phyloP scores from a whole-genome alignment of 805 yeast species.

The Pichia eremophila region DNA sequence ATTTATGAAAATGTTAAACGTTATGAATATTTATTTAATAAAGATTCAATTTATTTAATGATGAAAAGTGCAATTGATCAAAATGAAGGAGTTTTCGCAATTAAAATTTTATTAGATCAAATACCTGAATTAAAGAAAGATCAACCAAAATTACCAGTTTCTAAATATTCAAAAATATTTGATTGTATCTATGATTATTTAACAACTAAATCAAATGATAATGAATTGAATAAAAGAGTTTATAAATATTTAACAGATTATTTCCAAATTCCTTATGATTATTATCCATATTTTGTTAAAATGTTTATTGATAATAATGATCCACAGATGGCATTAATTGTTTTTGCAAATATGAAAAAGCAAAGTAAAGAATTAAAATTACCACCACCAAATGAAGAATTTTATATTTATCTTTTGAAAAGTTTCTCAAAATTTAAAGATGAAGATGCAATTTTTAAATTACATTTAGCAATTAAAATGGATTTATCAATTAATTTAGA shows the following conservation, averaged over 20 bases:
- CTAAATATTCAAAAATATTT: conserved; percentile 14
- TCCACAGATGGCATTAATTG: conserved; percentile 51
- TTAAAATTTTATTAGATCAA: conserved; percentile 12
- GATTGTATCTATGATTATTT: conserved; percentile 10
- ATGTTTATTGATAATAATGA: conserved; percentile 45
- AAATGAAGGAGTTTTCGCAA: conserved; percentile 8
- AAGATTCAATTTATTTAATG: conserved; percentile 31
- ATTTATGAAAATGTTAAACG: conserved; percentile 34
- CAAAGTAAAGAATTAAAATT: conserved; percentile 45
- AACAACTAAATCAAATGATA: conserved; percentile 1
- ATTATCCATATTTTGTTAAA: conserved; percentile 49
- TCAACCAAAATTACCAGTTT: conserved; percentile 18
- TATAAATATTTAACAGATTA: conserved; percentile 48
- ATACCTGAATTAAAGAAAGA: conserved; percentile 25
- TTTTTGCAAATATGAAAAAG: conserved; percentile 52
- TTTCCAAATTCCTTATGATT: conserved; percentile 48
- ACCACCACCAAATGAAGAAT: conserved; percentile 42
- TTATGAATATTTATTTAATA: conserved; percentile 30
- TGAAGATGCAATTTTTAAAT: conserved; percentile 54
- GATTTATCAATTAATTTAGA: conserved; percentile 50
- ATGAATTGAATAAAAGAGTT: conserved; percentile 44
- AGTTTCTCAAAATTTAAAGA: conserved; percentile 51
- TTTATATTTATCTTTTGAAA: conserved; percentile 51
- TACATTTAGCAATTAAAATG: conserved; percentile 56
- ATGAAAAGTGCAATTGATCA: conserved; percentile 14